Evolutionary conservation across 2,329 filamentous ascomycete species (phyloP), one percentile per base, ranked within the genome.

Genomic region (Arthroderma sp.): DNA sequence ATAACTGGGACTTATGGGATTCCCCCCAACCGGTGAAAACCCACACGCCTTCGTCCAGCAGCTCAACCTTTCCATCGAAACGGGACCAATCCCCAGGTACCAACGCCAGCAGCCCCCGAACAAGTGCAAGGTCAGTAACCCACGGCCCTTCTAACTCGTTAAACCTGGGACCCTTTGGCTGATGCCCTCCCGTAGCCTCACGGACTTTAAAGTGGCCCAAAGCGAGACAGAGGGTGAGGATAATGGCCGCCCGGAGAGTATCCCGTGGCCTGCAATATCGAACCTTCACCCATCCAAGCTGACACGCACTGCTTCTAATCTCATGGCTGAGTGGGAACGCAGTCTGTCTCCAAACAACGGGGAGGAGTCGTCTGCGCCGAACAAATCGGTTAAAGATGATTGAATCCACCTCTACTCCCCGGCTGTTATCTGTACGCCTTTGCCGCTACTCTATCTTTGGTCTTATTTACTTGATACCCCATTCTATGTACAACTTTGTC

Each of bases 301-400:
- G 53, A 85, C 86, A 59, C 76, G 79, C 33, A 89, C 85, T 1
- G 85, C 88, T n/a, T 83, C 80, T 32, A 83, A 82, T 50, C 71
- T 94, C 46, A 86, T 95, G 78, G 83, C 80, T 51, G 87, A 94
- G 59, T 94, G 86, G 85, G 89, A 96, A 67, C 85, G 79, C 62
- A 84, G 77, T 52, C 68, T 88, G 9, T 78, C 74, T 2, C 71
- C 77, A 3, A 29, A 28, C 11, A 4, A 10, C 9, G 36, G 32
- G 15, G 41, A 43, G 32, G 11, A 34, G 8, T 22, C 15, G 15
- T 22, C 15, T 22, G 15, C 15, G 15, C 15, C 15, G 15, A 22
- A 22, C 15, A 22, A 22, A 22, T 22, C 15, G 15, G 15, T 22
- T 22, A 22, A 22, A 3, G 15, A 22, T 22, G 15, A 22, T 22